Evolutionary conservation across 1,139 yeast genomes (phyloP), one percentile per base, ranked within the genome.

Genomic region (Diutina mesorugosa): DNA sequence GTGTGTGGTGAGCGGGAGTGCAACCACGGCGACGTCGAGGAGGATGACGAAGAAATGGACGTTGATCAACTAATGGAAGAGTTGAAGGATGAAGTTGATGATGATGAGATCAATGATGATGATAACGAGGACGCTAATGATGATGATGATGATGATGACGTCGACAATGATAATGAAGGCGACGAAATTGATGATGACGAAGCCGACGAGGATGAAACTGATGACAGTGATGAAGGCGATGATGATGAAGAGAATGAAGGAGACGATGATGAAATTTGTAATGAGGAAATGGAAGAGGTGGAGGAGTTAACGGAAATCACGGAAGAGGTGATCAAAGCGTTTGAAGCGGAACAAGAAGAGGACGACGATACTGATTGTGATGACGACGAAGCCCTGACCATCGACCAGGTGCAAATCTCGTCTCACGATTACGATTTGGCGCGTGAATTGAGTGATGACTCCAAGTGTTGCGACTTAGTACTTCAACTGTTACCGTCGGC

Each of bases 391-490:
- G 53, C 45, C 9, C 32, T 32, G 45, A 50, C 53, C 1, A 30
- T 50, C 32, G 53, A 46, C 7, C 59, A 56, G 38, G 59, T 58
- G 26, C 12, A 32, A 4, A 18, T 18, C 10, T 32, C 16, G n/a
- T 38, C 53, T 8, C 53, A 50, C 10, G 45, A 32, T 1, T 50
- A 32, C 12, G 73, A 72, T 18, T 63, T 73, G 30, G 70, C 69
- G 1, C 60, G 61, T 45, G 73, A 73, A 54, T 65, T 76, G 12
- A 60, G 69, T 0, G 75, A 74, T 57, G 64, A 71, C 51, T 65
- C 76, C 52, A 69, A 66, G 63, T 77, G 87, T 64, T 83, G 88
- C 61, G 90, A 85, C 63, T 78, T 85, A 21, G 73, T 78, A 0
- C 63, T 80, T 26, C 70, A 74, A 14, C 64, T 65, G 6, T 63